Base-by-base conservation (phyloP, 352 stramenopile species). In the Phytophthora cryptogea region DNA sequence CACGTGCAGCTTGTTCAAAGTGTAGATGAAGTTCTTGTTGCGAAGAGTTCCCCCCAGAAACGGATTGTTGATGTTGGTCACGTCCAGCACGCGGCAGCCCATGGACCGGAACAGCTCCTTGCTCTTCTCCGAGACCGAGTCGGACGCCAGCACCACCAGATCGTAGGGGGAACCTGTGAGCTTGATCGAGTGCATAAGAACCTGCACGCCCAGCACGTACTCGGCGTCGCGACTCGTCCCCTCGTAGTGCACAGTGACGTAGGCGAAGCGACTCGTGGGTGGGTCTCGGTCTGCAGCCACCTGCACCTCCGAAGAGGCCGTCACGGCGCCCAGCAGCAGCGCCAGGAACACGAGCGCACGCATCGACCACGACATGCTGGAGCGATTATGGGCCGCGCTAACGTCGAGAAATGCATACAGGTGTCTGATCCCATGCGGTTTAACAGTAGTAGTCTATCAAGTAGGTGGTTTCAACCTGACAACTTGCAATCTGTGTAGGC, bases 1-100 rank as follows among this genome's bases (percentile, higher is more conserved):
- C 35, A 96, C 86, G 65, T 93, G 86, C 32, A 95, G 74, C 62
- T 95, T 95, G 74, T 96, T 96, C 54, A 96, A 74, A 53, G 86
- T 96, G 79, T 88, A 95, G 70, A 94, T 93, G 54, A 96, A 96
- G 68, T 84, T 80, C 63, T 93, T 91, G 78, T 96, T 96, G 45
- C 57, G 65, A 3, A 92, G 70, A 37, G 83, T 92, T 23, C 83
- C 71, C 20, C 83, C 78, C 0, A 91, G 51, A 45, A 92, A 96
- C 36, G 88, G 88, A 55, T 96, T 96, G 42, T 92, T 72, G 42
- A 96, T 95, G 65, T 96, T 94, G 30, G 70, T 83, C 28, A 96
- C 87, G 61, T 95, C 86, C 33, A 92, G 54, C 16, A 96, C 82
- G 51, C 84, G 79, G 59, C 86, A 95, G 43, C 88, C 86, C 54